Base-by-base conservation (phyloP, 1,284 basidiomycete species). In the Fomitiporia mediterranea region DNA sequence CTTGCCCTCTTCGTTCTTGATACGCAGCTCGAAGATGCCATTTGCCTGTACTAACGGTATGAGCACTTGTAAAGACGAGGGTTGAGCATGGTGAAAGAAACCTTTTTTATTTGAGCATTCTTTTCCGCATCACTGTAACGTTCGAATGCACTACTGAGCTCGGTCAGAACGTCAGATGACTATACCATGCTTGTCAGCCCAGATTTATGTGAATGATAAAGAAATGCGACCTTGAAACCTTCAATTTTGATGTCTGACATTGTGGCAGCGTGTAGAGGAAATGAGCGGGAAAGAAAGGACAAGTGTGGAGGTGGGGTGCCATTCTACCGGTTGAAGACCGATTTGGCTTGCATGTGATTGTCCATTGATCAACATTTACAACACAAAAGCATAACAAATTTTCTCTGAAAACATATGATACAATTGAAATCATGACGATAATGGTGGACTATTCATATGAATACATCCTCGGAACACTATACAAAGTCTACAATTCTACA, bases 1-100 rank as follows among this genome's bases (percentile, higher is more conserved):
- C 70, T 91, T 79, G 64, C 89, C 90, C 34, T 78, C 78, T 17
- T 71, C 74, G 69, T 94, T 94, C 72, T 89, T 86, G 65, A 97
- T 82, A 61, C 85, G 83, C 60, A 98, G 77, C 74, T 96, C 89
- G 70, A 98, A 96, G 70, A 95, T 82, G 63, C 91, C 92, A 69
- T 93, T 94, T 60, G 89, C 92, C 94, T 96, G 63, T 1, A 49
- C 43, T 17, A 35, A 47, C 34, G 39, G 7, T 9, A 4, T 5
- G 32, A 47, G 35, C 34, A 43, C 8, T 13, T 37, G 37, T 1
- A 38, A 3, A 13, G n/a, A 51, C 5, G n/a, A 25, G 21, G 27
- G 13, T 43, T 25, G n/a, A 35, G 25, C 17, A 34, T 23, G 7
- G 38, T 30, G 38, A 32, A n/a, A 62, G 65, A 46, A 30, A 89